Evolutionary conservation across 2,329 filamentous ascomycete species (phyloP), one percentile per base, ranked within the genome.

Genomic region (Botryotinia narcissicola): DNA sequence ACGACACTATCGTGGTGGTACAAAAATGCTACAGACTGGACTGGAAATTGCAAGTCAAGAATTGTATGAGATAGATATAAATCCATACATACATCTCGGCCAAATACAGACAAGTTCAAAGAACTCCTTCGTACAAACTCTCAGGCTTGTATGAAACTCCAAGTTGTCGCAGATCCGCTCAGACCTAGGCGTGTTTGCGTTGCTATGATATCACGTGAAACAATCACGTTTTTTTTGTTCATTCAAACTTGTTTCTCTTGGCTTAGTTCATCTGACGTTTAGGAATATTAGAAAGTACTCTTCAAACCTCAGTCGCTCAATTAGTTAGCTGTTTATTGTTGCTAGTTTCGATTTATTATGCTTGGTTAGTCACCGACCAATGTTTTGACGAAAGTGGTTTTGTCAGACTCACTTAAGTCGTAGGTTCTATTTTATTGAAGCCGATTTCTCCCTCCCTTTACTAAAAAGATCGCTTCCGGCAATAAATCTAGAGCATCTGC

Each of bases 81-180:
- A 35, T 29, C 42, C 35, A 37, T 32, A 12, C 51, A 68, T 32
- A 7, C 29, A 32, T 6, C 14, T 1, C 22, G 10, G 2, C 16
- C 9, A 62, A n/a, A 14, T 61, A 71, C 57, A 40, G 46, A 54
- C 14, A 37, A 42, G 48, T 20, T 9, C 3, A 68, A 42, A 14
- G 7, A 40, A 37, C 22, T 68, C 46, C 46, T 18, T 40, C 64
- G 10, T 68, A 37, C 46, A 44, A 48, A 37, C 70, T 68, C 70
- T 68, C 62, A 42, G 25, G 46, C 48, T 40, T 60, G n/a, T 29
- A 37, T 68, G 70, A 72, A 72, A 72, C 70, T 25, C 22, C 9
- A 40, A 68, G 62, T 25, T 68, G 70, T 72, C 70, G 62, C 62
- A 68, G 20, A 32, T 48, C 44, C 70, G 70, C 70, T 68, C 62